Percentiles rank a stretch among this genome's conserved stretches.
phyloP scores from a whole-genome alignment of 345 rosid species.

The Chamaenerion angustifolium region DNA sequence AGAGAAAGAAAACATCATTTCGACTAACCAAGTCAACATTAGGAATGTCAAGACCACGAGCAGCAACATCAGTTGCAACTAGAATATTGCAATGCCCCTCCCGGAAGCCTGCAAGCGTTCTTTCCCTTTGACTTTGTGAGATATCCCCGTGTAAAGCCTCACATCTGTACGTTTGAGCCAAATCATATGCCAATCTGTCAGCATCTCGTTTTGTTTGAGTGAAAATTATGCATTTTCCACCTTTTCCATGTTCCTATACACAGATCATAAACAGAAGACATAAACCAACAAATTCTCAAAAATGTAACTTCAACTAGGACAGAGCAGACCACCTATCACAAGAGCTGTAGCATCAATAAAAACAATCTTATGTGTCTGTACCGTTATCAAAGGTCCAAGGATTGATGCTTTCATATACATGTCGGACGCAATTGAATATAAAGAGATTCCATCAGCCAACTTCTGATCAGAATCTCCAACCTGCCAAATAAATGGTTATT shows the following conservation, averaged over 20 bases:
- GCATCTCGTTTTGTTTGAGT: slow-evolving; percentile 97
- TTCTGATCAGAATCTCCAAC: slow-evolving; percentile 91
- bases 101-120: slow-evolving; percentile 89
- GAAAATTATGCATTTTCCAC: slow-evolving; percentile 91
- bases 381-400: slow-evolving; percentile 69
- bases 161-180: slow-evolving; percentile 54
- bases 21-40: slow-evolving; percentile 88
- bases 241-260: slow-evolving; percentile 78
- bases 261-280: slow-evolving; percentile 8
- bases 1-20: background rate
- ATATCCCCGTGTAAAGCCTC: slow-evolving; percentile 98
- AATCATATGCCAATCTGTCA: slow-evolving; percentile 64
- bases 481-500: slow-evolving; percentile 19
- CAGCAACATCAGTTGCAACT: slow-evolving; percentile 99
- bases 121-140: slow-evolving; percentile 76
- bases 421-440: slow-evolving; percentile 54
- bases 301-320: background rate
- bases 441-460: slow-evolving; percentile 80
- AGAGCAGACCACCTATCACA: background rate
- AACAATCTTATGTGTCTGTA: slow-evolving; percentile 16
- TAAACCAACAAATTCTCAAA: background rate
- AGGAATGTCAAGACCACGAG: slow-evolving; percentile 99
- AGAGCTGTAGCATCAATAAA: no score
- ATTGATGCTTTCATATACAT: slow-evolving; percentile 45
- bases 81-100: slow-evolving; percentile 65